Evolutionary conservation across 305 asterid genomes (phyloP), one percentile per base, ranked within the genome.

Genomic region (Solanum aculeatissimum): DNA sequence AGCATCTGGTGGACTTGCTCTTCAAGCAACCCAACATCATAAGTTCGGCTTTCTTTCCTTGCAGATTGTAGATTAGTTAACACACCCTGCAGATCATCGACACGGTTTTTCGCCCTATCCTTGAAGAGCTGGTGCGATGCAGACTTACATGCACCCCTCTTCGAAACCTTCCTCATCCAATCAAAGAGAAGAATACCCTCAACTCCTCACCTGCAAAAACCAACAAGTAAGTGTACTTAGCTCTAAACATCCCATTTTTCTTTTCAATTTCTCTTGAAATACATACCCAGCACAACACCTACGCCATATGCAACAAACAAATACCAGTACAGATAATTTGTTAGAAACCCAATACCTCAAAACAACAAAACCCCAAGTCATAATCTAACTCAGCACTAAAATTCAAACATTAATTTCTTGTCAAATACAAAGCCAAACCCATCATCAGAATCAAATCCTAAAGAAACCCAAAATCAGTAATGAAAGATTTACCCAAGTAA

Each of bases 1-100:
- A 96, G 98, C 98, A 94, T 92, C 93, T 92, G 99, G 86, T 96
- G 94, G 86, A 96, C 95, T 90, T 96, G 98, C 92, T 94, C 99
- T 89, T 96, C 99, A 69, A 94, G 98, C 87, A 94, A 86, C 15
- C 93, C 93, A 81, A 88, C 98, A 85, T 96, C 98, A 54, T 88
- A 86, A 8, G 89, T 47, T 45, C 99, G 97, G 86, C 99, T 93
- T 84, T 94, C 99, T 89, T 93, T 94, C 94, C 97, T 90, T 29
- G 98, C 96, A 74, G 96, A 93, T 83, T 93, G 98, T 83, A 93
- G 93, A 89, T 93, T 92, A 18, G 90, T 92, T 85, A 94, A 91
- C 90, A 96, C 91, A 60, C 99, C 97, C 87, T 92, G 96, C 78
- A 96, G 95, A 93, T 96, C 99, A 91, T 94, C 99, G 19, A 94